Conservation (phyloP, 2,329 filamentous ascomycete species). For the Microcyclosporella mali region DNA sequence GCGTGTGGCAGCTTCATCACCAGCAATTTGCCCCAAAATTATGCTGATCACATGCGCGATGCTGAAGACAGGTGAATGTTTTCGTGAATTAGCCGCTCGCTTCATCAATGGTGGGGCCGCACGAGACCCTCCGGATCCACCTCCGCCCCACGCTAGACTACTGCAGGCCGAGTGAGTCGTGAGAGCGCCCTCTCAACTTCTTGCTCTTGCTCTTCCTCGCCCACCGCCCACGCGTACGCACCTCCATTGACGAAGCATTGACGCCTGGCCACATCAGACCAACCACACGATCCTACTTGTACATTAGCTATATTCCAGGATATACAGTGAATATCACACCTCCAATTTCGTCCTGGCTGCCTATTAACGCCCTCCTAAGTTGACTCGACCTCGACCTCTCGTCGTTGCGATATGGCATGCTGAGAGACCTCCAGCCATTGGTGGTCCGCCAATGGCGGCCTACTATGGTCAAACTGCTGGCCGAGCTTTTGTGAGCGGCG, state of each 20-base stretch:
- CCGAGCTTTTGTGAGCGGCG: constrained; percentile 19
- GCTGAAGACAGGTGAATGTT: too few relatives aligned
- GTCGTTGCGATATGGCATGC: constrained; percentile 23
- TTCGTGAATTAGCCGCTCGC: too few relatives aligned
- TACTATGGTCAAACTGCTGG: constrained; percentile 17
- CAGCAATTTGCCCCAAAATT: too few relatives aligned
- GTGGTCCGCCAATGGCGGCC: constrained; percentile 33
- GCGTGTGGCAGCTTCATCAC: too few relatives aligned
- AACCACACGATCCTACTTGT: constrained; percentile 1
- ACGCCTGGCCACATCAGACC: neutral
- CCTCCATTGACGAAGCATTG: constrained; percentile 9
- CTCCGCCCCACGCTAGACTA: too few relatives aligned
- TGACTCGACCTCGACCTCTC: neutral
- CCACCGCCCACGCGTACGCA: constrained; percentile 6
- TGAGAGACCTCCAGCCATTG: constrained; percentile 24
- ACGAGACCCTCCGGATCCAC: too few relatives aligned
- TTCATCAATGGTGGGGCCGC: too few relatives aligned
- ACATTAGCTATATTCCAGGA: constrained; percentile 1
- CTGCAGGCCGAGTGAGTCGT: too few relatives aligned
- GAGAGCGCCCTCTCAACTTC: too few relatives aligned
- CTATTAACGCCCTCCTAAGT: constrained; percentile 1
- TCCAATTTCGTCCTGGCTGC: constrained; percentile 3
- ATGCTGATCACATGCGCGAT: too few relatives aligned
- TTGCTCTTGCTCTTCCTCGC: constrained; percentile 5
- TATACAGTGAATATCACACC: constrained; percentile 3